These are phyloP conservation scores for Ceratocystis eucalypticola DNA, from an alignment of 2,329 filamentous ascomycete species.

Conservation along the genomic window DNA sequence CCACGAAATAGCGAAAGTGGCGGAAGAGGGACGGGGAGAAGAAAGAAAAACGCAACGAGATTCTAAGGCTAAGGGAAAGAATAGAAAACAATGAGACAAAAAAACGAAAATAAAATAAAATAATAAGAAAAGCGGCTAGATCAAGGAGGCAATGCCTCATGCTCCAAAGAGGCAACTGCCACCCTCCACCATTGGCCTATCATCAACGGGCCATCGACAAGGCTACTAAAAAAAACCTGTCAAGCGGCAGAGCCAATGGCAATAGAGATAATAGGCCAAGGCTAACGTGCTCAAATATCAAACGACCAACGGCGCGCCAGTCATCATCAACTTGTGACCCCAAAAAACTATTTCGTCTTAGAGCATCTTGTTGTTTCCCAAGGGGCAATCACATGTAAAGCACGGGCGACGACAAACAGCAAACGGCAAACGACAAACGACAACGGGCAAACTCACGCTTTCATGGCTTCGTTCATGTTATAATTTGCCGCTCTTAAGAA, in stretches of 20 bases:
- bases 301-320: background rate
- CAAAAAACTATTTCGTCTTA: background rate
- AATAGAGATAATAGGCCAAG: background rate
- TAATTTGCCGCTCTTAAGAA: slow-evolving; percentile 28
- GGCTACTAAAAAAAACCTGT: background rate
- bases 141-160: background rate
- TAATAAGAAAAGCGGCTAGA: slow-evolving; percentile 11
- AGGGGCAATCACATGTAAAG: background rate
- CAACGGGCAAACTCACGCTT: slow-evolving; percentile 38
- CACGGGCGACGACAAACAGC: background rate
- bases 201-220: background rate
- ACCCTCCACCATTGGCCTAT: background rate
- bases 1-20: background rate
- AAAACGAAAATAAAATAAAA: slow-evolving; percentile 1
- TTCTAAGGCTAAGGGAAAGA: background rate
- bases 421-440: no score
- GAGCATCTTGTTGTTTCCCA: background rate
- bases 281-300: background rate
- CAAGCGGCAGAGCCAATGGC: background rate
- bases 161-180: background rate
- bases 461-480: slow-evolving; percentile 40
- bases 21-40: background rate
- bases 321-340: background rate
- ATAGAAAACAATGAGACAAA: background rate
- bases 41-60: background rate